These are phyloP conservation scores for Monosporascus sp. DNA, from an alignment of 2,329 filamentous ascomycete genomes.

Conservation along the genomic window DNA sequence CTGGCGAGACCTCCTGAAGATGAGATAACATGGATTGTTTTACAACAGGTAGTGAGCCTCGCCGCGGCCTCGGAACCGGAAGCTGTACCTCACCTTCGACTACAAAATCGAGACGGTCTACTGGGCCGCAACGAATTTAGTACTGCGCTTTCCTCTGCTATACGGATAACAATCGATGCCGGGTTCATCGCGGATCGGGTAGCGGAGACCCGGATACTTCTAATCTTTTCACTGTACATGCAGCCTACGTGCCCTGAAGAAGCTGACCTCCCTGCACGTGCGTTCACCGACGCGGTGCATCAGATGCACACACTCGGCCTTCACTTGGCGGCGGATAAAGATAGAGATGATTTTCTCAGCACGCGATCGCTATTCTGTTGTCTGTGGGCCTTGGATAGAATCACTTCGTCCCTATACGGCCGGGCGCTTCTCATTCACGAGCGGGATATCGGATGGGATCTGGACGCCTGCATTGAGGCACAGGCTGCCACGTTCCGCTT, in stretches of 20 bases:
- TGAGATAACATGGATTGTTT: constrained; percentile 31
- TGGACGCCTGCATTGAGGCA: constrained; percentile 45
- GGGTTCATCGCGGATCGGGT: constrained; percentile 51
- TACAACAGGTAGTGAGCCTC: constrained; percentile 51
- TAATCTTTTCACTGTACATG: constrained; percentile 54
- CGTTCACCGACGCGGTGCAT: constrained; percentile 50
- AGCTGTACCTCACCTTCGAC: constrained; percentile 39
- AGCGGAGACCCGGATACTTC: constrained; percentile 48
- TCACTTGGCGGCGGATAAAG: constrained; percentile 39
- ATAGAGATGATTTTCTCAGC: constrained; percentile 34
- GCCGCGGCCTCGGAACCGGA: constrained; percentile 48
- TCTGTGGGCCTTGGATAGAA: constrained; percentile 56
- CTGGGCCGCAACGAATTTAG: constrained; percentile 44
- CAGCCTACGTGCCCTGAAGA: constrained; percentile 51
- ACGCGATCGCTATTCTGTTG: constrained; percentile 47
- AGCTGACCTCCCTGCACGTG: constrained; percentile 48
- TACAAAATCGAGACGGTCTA: constrained; percentile 33
- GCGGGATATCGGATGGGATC: constrained; percentile 50
- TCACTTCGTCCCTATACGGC: constrained; percentile 56
- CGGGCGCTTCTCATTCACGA: constrained; percentile 57
- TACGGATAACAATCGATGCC: constrained; percentile 47
- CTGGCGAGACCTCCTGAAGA: constrained; percentile 20
- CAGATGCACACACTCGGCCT: constrained; percentile 53
- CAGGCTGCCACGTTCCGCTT: constrained; percentile 53
- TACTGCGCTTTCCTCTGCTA: constrained; percentile 41